Percentiles rank a stretch among this genome's conserved stretches.
Conservation (phyloP, 345 rosid species). For the Sonneratia alba region DNA sequence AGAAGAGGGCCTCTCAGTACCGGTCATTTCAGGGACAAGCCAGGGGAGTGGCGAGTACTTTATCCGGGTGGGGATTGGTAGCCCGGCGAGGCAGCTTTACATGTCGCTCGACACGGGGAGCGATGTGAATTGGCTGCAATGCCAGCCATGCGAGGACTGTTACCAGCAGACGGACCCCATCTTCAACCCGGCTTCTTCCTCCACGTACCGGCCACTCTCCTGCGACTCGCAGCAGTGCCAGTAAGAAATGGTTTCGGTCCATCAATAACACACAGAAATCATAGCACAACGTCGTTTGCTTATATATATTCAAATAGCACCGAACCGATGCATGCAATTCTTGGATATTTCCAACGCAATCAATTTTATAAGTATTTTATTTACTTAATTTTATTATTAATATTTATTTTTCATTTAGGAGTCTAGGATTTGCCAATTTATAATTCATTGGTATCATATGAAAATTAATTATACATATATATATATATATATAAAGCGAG, state of each 20-base stretch:
- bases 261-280: no score
- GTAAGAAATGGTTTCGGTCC: background rate
- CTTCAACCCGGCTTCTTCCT: conserved; percentile 16
- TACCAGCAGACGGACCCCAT: conserved; percentile 7
- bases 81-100: conserved; percentile 9
- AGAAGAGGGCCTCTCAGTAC: conserved; percentile 1
- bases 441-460: no score
- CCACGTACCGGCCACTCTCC: conserved; percentile 12
- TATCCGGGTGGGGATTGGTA: conserved; percentile 15
- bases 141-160: conserved; percentile 9
- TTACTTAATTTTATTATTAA: no score
- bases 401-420: background rate
- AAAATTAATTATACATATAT: no score
- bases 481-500: no score
- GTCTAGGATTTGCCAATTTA: no score
- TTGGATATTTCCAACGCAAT: no score
- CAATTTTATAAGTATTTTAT: background rate
- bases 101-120: conserved; percentile 20
- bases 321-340: no score
- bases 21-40: conserved; percentile 1
- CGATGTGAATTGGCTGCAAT: conserved; percentile 8
- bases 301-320: no score
- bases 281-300: no score
- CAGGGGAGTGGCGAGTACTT: background rate
- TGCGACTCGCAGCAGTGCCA: conserved; percentile 6